Evolutionary conservation across 306 rosid genomes (phyloP).

Genomic region (Lathyrus tuberosus): DNA sequence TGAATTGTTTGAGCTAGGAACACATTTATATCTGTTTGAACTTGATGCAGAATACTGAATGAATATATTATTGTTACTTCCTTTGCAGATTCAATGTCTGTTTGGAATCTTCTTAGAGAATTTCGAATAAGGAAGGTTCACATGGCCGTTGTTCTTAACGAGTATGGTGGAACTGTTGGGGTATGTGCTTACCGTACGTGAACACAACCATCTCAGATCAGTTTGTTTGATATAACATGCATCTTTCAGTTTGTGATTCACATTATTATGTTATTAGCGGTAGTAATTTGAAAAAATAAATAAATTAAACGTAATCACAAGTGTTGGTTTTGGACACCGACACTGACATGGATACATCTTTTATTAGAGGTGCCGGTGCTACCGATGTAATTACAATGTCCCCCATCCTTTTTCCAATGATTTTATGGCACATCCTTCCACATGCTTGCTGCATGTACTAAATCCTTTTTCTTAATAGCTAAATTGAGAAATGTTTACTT

Average conservation of each 20-base stretch:
- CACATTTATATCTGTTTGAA: not conserved
- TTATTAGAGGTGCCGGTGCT: no score
- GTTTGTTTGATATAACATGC: conserved; percentile 33
- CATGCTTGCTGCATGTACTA: conserved; percentile 27
- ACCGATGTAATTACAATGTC: not conserved
- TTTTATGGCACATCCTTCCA: conserved; percentile 15
- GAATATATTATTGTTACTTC: conserved; percentile 40
- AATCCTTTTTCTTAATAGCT: not conserved
- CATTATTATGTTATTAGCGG: no score
- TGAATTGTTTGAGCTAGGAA: conserved; percentile 27
- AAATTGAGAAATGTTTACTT: conserved; percentile 13
- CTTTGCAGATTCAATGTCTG: conserved; percentile 97
- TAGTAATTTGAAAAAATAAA: no score
- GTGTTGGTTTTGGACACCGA: no score
- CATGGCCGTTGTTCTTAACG: conserved; percentile 99
- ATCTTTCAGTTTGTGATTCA: conserved; percentile 22
- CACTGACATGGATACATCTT: no score
- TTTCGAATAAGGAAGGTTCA: conserved; percentile 97
- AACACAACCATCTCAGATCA: conserved; percentile 32
- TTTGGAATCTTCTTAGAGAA: conserved; percentile 99
- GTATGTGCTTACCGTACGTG: conserved; percentile 53
- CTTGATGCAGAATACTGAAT: conserved; percentile 11
- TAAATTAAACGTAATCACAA: no score
- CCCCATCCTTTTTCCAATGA: not conserved
- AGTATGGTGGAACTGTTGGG: conserved; percentile 99